Evolutionary conservation across 345 rosid genomes (phyloP).

Genomic region (Brassica incana): DNA sequence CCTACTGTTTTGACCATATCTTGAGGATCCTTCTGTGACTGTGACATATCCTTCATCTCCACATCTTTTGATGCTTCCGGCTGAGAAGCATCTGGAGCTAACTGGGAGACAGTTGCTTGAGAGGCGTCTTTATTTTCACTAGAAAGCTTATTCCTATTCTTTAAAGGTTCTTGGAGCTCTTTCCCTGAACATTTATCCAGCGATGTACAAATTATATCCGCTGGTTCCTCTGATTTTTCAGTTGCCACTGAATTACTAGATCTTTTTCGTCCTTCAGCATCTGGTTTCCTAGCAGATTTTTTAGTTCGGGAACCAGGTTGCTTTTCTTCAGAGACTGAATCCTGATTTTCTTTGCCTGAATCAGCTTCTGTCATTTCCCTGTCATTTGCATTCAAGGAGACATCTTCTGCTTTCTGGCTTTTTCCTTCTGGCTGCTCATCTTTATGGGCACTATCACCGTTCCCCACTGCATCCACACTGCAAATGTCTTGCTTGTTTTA

Average conservation of each 20-base stretch:
- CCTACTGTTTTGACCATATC: slow-evolving; percentile 26
- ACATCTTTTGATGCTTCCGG: slow-evolving; percentile 45
- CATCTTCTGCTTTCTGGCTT: slow-evolving; percentile 40
- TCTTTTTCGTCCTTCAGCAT: slow-evolving; percentile 29
- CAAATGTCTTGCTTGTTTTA: slow-evolving; percentile 42
- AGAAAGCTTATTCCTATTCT: slow-evolving; percentile 44
- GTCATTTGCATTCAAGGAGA: slow-evolving; percentile 38
- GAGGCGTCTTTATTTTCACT: slow-evolving; percentile 45
- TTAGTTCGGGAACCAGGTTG: slow-evolving; percentile 39
- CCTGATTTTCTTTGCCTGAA: slow-evolving; percentile 40
- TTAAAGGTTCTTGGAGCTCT: slow-evolving; percentile 43
- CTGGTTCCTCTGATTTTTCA: slow-evolving; percentile 44
- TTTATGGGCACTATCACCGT: slow-evolving; percentile 43
- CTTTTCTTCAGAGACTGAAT: slow-evolving; percentile 51
- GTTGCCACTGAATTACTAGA: slow-evolving; percentile 40
- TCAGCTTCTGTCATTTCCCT: slow-evolving; percentile 36
- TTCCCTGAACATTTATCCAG: slow-evolving; percentile 40
- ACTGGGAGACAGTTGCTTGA: slow-evolving; percentile 37
- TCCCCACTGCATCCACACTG: slow-evolving; percentile 53
- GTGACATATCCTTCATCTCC: slow-evolving; percentile 43
- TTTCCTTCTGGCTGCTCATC: slow-evolving; percentile 43
- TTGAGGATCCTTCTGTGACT: slow-evolving; percentile 42
- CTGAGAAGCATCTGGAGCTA: slow-evolving; percentile 42
- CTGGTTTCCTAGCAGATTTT: slow-evolving; percentile 36
- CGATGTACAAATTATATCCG: slow-evolving; percentile 25